phyloP scores from a whole-genome alignment of 768 basidiomycete species.

The Fomitopsis serialis region DNA sequence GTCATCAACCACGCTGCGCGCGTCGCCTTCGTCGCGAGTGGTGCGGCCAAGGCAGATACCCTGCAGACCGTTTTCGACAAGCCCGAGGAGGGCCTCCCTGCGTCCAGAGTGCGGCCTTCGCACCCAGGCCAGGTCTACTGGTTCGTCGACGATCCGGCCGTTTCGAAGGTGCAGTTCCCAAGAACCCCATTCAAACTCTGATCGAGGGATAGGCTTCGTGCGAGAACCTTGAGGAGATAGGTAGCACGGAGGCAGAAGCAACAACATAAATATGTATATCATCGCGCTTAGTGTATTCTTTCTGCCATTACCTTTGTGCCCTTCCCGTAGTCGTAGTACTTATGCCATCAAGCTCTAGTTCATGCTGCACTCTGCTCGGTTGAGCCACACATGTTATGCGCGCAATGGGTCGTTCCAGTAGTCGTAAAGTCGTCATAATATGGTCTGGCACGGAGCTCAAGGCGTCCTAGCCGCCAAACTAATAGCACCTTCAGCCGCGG shows the following conservation, averaged over 20 bases:
- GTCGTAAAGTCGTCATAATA: neutral
- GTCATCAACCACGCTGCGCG: conserved; percentile 87
- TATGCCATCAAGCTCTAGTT: neutral
- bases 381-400: neutral
- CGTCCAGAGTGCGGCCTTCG: conserved; percentile 73
- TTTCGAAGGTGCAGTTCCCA: conserved; percentile 52
- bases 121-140: conserved; percentile 85
- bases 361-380: neutral
- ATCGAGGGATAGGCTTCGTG: conserved; percentile 3
- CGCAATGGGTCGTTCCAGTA: neutral
- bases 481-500: neutral
- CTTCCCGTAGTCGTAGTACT: neutral
- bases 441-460: neutral
- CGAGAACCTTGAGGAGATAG: neutral
- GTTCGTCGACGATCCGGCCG: conserved; percentile 90
- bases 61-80: conserved; percentile 71
- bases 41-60: conserved; percentile 75
- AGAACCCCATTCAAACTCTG: conserved; percentile 54
- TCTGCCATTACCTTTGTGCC: neutral
- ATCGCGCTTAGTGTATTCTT: neutral
- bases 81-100: conserved; percentile 76
- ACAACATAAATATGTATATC: conserved; percentile 13
- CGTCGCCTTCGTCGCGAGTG: conserved; percentile 85
- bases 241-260: conserved; percentile 3
- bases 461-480: neutral